Conservation (phyloP, 345 rosid species). For the Triadica sebifera region DNA sequence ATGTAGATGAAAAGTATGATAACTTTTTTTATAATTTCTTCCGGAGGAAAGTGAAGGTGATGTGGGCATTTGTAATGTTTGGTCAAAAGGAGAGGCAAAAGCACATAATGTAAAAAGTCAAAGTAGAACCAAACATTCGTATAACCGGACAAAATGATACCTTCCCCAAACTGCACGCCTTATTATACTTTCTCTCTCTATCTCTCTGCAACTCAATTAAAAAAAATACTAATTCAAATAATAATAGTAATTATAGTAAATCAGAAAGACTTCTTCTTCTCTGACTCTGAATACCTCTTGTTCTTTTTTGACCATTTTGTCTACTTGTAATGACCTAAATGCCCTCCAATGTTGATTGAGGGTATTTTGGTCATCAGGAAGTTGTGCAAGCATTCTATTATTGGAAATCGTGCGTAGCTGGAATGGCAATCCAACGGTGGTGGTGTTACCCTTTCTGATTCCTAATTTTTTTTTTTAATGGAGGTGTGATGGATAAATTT, state of each 20-base stretch:
- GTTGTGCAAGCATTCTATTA: not conserved
- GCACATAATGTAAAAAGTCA: slow-evolving; percentile 25
- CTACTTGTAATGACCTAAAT: slow-evolving; percentile 18
- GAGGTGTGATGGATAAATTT: slow-evolving; percentile 6
- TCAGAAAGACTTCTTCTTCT: slow-evolving; percentile 6
- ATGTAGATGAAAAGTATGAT: not conserved
- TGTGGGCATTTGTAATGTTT: not conserved
- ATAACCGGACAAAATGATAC: slow-evolving; percentile 40
- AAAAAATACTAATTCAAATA: not conserved
- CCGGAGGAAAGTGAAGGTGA: too few relatives aligned
- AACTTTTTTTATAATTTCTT: not conserved
- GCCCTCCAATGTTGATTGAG: not conserved
- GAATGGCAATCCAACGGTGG: slow-evolving; percentile 25
- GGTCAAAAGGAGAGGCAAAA: slow-evolving; percentile 33
- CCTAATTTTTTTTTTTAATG: slow-evolving; percentile 12
- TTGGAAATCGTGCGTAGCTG: slow-evolving; percentile 32
- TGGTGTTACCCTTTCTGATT: not conserved
- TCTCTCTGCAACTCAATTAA: not conserved
- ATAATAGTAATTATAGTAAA: too few relatives aligned
- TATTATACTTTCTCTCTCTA: not conserved
- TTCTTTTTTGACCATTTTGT: slow-evolving; percentile 31
- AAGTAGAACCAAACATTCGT: slow-evolving; percentile 28
- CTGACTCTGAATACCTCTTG: slow-evolving; percentile 14
- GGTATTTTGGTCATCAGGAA: not conserved
- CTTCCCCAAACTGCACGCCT: slow-evolving; percentile 37